Conservation (phyloP, 768 basidiomycete genomes). For the Leccinum obscurum region DNA sequence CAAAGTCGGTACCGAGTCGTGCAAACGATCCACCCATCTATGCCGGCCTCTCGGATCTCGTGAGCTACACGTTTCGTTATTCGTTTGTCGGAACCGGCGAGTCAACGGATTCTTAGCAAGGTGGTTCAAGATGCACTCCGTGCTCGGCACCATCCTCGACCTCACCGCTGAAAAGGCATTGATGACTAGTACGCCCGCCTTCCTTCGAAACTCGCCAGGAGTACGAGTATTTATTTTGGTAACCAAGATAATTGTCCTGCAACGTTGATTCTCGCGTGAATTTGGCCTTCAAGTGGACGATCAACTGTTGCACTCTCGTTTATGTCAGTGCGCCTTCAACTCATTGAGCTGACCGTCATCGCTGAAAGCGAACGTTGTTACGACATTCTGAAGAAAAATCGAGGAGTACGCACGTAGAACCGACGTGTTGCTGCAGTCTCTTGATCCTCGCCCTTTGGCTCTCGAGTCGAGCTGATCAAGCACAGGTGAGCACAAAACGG, state of each 20-base stretch:
- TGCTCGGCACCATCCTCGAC: conserved; percentile 95
- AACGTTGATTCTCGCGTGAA: conserved; percentile 83
- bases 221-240: conserved; percentile 83
- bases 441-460: conserved; percentile 43
- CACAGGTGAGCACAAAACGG: conserved; percentile 39
- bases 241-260: conserved; percentile 67
- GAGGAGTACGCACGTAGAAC: conserved; percentile 49
- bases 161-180: conserved; percentile 96
- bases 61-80: conserved; percentile 40
- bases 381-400: conserved; percentile 1
- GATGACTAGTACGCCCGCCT: conserved; percentile 70
- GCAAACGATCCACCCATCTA: conserved; percentile 55
- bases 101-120: conserved; percentile 90
- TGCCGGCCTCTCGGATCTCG: conserved; percentile 91
- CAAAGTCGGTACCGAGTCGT: background rate
- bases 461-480: conserved; percentile 65
- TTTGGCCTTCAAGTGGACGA: conserved; percentile 76
- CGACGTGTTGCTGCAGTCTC: conserved; percentile 54
- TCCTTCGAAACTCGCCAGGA: conserved; percentile 70
- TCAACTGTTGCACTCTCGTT: conserved; percentile 80
- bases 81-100: conserved; percentile 4
- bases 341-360: conserved; percentile 54
- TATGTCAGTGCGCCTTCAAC: conserved; percentile 61
- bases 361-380: conserved; percentile 20
- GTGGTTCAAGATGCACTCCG: conserved; percentile 80